Conservation (phyloP, 2,329 filamentous ascomycete genomes). For the Cladorrhinum sp. region DNA sequence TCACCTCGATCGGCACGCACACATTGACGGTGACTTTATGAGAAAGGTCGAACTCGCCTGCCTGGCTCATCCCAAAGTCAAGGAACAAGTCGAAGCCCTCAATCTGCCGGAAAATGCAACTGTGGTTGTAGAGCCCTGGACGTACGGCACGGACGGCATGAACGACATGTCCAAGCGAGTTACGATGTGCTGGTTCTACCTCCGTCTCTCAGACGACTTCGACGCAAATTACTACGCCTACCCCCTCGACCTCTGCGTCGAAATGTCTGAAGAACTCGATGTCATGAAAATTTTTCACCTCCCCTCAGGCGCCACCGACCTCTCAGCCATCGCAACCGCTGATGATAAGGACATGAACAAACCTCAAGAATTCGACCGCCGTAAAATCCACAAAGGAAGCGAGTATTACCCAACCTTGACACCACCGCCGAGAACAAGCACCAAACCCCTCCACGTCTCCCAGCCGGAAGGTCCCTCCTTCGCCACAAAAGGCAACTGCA, state of each 20-base stretch:
- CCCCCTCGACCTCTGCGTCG: constrained; percentile 51
- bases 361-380: constrained; percentile 38
- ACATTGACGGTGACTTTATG: constrained; percentile 49
- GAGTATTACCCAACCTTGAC: constrained; percentile 40
- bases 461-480: constrained; percentile 69
- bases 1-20: constrained; percentile 43
- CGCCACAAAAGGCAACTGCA: constrained; percentile 47
- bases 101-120: constrained; percentile 43
- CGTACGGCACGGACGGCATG: constrained; percentile 53
- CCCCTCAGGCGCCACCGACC: constrained; percentile 40
- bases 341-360: constrained; percentile 30
- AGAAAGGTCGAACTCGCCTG: constrained; percentile 46
- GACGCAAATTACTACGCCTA: constrained; percentile 59
- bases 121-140: constrained; percentile 53
- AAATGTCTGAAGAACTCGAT: constrained; percentile 47
- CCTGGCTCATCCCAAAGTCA: constrained; percentile 38
- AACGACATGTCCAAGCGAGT: constrained; percentile 47
- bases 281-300: constrained; percentile 51
- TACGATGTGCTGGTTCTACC: constrained; percentile 45
- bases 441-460: constrained; percentile 59
- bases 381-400: constrained; percentile 39
- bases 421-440: constrained; percentile 39
- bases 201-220: constrained; percentile 38
- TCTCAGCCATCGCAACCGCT: constrained; percentile 30
- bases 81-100: constrained; percentile 41